phyloP scores from a whole-genome alignment of 2,329 filamentous ascomycete genomes.

The Seiridium unicorne region DNA sequence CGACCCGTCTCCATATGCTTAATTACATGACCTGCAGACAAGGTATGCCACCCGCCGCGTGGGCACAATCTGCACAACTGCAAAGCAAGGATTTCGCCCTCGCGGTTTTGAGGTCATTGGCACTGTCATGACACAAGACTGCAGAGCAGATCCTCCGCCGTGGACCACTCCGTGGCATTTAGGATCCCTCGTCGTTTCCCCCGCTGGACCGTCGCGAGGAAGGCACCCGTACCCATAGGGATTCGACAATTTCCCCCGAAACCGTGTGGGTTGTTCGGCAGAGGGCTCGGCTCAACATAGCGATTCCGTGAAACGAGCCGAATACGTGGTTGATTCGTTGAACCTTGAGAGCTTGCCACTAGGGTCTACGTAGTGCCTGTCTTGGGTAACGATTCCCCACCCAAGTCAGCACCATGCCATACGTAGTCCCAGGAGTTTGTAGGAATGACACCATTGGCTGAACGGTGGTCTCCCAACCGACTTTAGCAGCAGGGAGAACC shows the following conservation, averaged over 20 bases:
- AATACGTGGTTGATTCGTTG: slow-evolving; percentile 1
- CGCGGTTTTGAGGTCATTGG: neutral
- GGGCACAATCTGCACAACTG: neutral
- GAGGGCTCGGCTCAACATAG: neutral
- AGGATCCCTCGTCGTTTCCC: neutral
- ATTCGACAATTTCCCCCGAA: neutral
- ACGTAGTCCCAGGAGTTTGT: neutral
- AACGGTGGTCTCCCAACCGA: neutral
- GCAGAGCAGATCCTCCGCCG: neutral
- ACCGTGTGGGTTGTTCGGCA: neutral
- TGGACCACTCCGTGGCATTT: neutral
- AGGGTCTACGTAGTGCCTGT: slow-evolving; percentile 8
- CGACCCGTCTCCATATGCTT: neutral
- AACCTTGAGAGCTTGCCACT: neutral
- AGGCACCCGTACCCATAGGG: neutral
- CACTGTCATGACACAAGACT: slow-evolving; percentile 1
- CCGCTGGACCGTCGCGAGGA: neutral
- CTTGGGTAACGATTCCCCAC: neutral
- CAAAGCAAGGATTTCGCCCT: neutral
- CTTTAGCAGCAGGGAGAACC: no score
- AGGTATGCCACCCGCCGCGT: neutral
- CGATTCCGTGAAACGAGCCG: neutral
- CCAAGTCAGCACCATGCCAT: neutral
- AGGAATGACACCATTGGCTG: neutral
- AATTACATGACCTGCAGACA: neutral